Conservation (phyloP, 2,329 filamentous ascomycete species). For the Harringtonia lauricola region DNA sequence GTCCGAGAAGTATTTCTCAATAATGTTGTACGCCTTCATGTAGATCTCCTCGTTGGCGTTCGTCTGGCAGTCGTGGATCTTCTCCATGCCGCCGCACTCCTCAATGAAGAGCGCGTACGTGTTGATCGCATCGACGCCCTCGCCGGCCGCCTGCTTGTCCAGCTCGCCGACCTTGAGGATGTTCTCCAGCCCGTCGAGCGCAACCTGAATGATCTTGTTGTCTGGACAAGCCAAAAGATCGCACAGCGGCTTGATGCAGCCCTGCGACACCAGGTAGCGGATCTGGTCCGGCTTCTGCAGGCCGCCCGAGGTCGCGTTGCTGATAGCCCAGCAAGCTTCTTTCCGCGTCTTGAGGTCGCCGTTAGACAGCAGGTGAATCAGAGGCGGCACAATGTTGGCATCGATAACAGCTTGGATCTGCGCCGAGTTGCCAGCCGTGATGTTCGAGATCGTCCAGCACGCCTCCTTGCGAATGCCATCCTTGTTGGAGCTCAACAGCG, state of each 20-base stretch:
- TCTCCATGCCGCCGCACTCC: slow-evolving; percentile 98
- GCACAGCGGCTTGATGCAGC: slow-evolving; percentile 95
- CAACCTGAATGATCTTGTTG: slow-evolving; percentile 99
- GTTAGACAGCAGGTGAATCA: slow-evolving; percentile 92
- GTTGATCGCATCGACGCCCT: slow-evolving; percentile 73
- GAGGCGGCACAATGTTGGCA: slow-evolving; percentile 88
- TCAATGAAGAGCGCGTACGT: slow-evolving; percentile 96
- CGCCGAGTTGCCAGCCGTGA: slow-evolving; percentile 93
- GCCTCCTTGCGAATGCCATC: slow-evolving; percentile 98
- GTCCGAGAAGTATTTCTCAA: slow-evolving; percentile 99
- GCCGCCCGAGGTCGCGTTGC: slow-evolving; percentile 93
- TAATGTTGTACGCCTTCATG: slow-evolving; percentile 99
- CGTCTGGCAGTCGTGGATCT: slow-evolving; percentile 99
- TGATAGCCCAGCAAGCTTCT: slow-evolving; percentile 99
- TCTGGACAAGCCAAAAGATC: slow-evolving; percentile 92
- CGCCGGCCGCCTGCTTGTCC: slow-evolving; percentile 82
- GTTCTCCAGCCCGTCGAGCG: slow-evolving; percentile 94
- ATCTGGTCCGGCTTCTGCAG: slow-evolving; percentile 99
- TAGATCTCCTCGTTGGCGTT: slow-evolving; percentile 99
- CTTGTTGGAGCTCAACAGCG: slow-evolving; percentile 91
- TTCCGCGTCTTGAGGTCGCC: slow-evolving; percentile 98
- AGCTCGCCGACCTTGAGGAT: slow-evolving; percentile 99
- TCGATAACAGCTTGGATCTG: slow-evolving; percentile 97
- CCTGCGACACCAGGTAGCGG: slow-evolving; percentile 82
- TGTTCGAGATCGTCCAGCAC: slow-evolving; percentile 99